phyloP scores from a whole-genome alignment of 2,329 filamentous ascomycete species.

The Herpotrichia juniperi region DNA sequence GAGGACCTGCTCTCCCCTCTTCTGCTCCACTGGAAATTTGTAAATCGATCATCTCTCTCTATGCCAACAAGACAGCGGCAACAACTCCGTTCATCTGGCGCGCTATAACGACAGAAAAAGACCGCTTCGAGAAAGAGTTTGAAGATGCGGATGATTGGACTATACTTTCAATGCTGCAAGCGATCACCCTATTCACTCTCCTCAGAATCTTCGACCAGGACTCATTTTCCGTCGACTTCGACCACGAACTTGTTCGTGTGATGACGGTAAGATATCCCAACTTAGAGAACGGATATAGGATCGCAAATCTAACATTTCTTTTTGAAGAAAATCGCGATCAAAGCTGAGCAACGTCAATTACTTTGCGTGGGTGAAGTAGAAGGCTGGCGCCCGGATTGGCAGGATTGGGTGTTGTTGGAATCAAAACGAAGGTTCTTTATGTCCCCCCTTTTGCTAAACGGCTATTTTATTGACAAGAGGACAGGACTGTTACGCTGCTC shows the following conservation, averaged over 20 bases:
- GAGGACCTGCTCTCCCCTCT: background rate
- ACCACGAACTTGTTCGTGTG: slow-evolving; percentile 5
- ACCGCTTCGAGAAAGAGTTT: slow-evolving; percentile 6
- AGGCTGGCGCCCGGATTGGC: slow-evolving; percentile 9
- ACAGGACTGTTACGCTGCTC: slow-evolving; percentile 9
- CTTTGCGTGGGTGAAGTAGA: slow-evolving; percentile 7
- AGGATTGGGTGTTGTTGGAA: slow-evolving; percentile 10
- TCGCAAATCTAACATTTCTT: slow-evolving; percentile 6
- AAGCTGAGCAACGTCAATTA: slow-evolving; percentile 6
- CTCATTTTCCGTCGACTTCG: slow-evolving; percentile 10
- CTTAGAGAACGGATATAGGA: no score
- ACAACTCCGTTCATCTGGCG: slow-evolving; percentile 10
- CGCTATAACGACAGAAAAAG: slow-evolving; percentile 10
- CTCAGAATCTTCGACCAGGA: slow-evolving; percentile 11
- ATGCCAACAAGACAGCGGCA: slow-evolving; percentile 9
- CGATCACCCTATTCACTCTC: slow-evolving; percentile 8
- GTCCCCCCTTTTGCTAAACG: no score
- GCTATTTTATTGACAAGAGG: no score
- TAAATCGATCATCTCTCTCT: slow-evolving; percentile 10
- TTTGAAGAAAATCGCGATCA: slow-evolving; percentile 8
- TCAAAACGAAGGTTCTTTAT: slow-evolving; percentile 12
- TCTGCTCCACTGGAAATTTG: slow-evolving; percentile 9
- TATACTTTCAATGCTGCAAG: slow-evolving; percentile 8
- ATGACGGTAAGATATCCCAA: slow-evolving; percentile 9
- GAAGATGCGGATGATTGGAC: slow-evolving; percentile 7